Base-by-base conservation (phyloP, 192 early-diverging fungal species). In the Umbelopsis ramanniana region DNA sequence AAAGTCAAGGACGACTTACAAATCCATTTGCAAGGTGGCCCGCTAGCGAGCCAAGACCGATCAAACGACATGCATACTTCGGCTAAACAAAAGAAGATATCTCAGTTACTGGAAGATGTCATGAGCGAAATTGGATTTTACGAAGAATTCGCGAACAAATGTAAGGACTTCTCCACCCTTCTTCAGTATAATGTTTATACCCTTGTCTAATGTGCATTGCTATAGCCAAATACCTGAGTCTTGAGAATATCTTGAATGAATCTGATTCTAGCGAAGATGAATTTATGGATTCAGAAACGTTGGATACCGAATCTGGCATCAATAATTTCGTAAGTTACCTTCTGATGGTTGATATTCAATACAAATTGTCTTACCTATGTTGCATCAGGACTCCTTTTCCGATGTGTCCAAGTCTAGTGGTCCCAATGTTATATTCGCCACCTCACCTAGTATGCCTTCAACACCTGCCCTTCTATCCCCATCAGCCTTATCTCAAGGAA, bases 191-290 rank as follows among this genome's bases (percentile, higher is more conserved):
- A 11, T 7, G 40, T 1, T 6, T 43, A 43, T 0, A 4, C 11
- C 6, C 0, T 2, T 43, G 40, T 43, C 40, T 43, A 12, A 43
- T 43, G 40, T 4, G 8, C 45, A 24, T 1, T 24, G 0, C 14
- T 33, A 43, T 71, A 88, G 87, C 80, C 7, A 81, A 83, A 66
- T 83, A 86, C n/a, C 74, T 89, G 12, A 84, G 69, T 48, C 67
- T 89, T 45, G 87, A 89, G 29, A 80, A 75, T n/a, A 89, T 89
- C 74, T 72, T 89, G 63, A 89, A 89, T 67, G 87, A 87, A 69
- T 80, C 78, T 21, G 83, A 83, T 47, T 78, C 81, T 11, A 79
- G 79, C 52, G 81, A 76, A 15, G 80, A 86, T 26, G 84, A 83
- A 35, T 72, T 83, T 19, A 71, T 79, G 46, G 82, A 77, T 72